Evolutionary conservation across 805 yeast genomes (phyloP), one percentile per base, ranked within the genome.

Genomic region (Saccharomycopsis sp.): DNA sequence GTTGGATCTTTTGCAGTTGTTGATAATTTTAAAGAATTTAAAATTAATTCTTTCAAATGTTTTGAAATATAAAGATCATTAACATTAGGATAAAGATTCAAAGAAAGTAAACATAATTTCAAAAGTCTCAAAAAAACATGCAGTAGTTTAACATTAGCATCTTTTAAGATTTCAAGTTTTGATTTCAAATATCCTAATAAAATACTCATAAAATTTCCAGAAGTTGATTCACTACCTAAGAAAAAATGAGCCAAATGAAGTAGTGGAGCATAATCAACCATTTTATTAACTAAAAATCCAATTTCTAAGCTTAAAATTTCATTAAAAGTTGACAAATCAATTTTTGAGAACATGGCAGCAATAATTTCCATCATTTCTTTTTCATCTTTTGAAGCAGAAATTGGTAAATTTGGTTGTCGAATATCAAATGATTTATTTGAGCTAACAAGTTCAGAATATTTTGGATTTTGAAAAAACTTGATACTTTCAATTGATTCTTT

Each of bases 321-420:
- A 56, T 85, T 88, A 60, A 94, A 94, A 0, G 96, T 83, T 1
- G 97, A 87, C 17, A 95, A 88, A 54, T 94, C 99, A 41, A 94
- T 73, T 55, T 86, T 95, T 50, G 87, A 84, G 59, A 86, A 92
- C 51, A 92, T 84, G 1, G 95, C 81, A 0, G 96, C 96, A 56
- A 92, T 76, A 3, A 87, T 79, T 54, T 94, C 98, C 95, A 92
- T 87, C 43, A 88, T 64, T 52, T 92, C 98, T 51, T 88, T 86
- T 44, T 88, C 96, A 53, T 89, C 97, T 51, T 86, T 87, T 1
- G 94, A 77, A 0, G 94, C 83, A 1, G 88, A 76, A 10, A 85
- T 82, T 3, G 95, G 95, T 29, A 84, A 60, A 43, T 80, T 80
- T 4, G 94, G 89, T 6, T 87, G 89, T 13, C 81, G 74, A 1